Percentiles rank a stretch among this genome's conserved stretches.
Evolutionary conservation across 1,284 basidiomycete species (phyloP).

Genomic region (Fomitiporia mediterranea): DNA sequence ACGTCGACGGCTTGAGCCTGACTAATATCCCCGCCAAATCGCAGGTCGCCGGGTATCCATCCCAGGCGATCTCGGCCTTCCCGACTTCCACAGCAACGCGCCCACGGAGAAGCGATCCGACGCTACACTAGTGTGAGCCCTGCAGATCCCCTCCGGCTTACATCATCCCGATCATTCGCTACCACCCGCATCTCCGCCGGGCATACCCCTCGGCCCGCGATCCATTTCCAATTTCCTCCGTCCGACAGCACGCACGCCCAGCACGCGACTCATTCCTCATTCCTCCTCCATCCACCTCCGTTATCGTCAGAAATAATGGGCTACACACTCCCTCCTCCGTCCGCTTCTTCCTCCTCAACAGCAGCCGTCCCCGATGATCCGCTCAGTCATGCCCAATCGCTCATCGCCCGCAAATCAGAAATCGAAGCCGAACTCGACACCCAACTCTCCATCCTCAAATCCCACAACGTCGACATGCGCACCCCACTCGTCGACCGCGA

Average conservation of each 20-base stretch:
- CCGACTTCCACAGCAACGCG: not conserved
- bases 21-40: constrained; percentile 5
- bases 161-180: constrained; percentile 4
- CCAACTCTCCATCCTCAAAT: constrained; percentile 56
- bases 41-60: not conserved
- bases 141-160: not conserved
- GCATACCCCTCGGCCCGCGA: not conserved
- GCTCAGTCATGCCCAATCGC: constrained; percentile 38
- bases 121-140: too few relatives aligned
- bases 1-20: not conserved
- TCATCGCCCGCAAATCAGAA: constrained; percentile 57
- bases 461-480: constrained; percentile 54
- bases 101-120: not conserved
- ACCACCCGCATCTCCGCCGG: too few relatives aligned
- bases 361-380: not conserved
- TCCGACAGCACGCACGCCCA: too few relatives aligned
- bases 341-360: not conserved
- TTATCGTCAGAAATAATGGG: not conserved
- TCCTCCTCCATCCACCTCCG: too few relatives aligned
- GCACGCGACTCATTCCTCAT: too few relatives aligned
- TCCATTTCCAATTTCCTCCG: not conserved
- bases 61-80: not conserved
- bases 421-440: constrained; percentile 61
- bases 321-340: not conserved
- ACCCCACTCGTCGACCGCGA: constrained; percentile 77